Evolutionary conservation across 2,329 filamentous ascomycete species (phyloP).

Genomic region (Knufia fluminis): DNA sequence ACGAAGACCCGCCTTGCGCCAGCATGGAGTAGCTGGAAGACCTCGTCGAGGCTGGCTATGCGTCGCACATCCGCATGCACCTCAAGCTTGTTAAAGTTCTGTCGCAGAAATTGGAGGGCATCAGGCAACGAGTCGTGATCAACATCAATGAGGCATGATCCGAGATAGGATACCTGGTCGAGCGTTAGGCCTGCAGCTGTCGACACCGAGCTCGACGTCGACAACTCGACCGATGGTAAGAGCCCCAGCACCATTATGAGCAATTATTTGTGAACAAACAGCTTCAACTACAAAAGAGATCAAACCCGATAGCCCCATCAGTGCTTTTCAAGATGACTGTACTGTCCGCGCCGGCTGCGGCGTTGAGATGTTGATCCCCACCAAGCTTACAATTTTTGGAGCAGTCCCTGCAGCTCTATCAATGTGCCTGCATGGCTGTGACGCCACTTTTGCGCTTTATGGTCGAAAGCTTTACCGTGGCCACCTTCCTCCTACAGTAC

Average conservation of each 20-base stretch:
- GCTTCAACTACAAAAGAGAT: background rate
- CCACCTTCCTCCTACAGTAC: background rate
- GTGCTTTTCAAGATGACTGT: background rate
- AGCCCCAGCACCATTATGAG: background rate
- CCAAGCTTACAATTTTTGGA: background rate
- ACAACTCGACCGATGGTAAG: background rate
- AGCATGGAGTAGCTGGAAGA: conserved; percentile 71
- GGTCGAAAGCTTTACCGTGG: background rate
- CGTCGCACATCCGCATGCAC: conserved; percentile 69
- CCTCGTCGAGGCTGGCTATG: conserved; percentile 59
- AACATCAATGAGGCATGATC: conserved; percentile 47
- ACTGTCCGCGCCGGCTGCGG: background rate
- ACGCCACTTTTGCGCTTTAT: background rate
- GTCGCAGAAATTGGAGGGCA: conserved; percentile 45
- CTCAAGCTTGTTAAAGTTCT: conserved; percentile 46
- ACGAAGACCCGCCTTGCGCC: conserved; percentile 83
- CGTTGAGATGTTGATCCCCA: background rate
- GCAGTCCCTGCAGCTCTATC: background rate
- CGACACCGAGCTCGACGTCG: background rate
- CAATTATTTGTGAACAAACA: background rate
- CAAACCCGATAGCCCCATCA: background rate
- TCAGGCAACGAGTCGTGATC: conserved; percentile 39
- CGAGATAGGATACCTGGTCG: conserved; percentile 49
- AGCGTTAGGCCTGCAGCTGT: conserved; percentile 42
- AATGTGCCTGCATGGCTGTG: background rate